Percentiles rank a stretch among this genome's conserved stretches.
Evolutionary conservation across 805 yeast species (phyloP).

Genomic region (Starmera quercuum): DNA sequence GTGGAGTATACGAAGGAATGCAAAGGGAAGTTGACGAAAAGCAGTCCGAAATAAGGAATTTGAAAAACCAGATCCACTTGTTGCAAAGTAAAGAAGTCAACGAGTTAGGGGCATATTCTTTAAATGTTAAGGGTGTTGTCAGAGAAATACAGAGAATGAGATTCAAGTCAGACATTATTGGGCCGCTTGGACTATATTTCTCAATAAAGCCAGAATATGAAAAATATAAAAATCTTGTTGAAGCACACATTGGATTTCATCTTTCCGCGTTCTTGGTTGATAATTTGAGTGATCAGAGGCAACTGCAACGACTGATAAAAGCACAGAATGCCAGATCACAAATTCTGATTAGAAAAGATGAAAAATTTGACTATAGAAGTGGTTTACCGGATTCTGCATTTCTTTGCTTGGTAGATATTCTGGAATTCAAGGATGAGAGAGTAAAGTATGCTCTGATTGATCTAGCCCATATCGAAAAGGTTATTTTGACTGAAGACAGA

Average conservation of each 20-base stretch:
- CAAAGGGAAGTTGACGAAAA: background rate
- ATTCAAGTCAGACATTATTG: constrained; percentile 53
- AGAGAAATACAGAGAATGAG: constrained; percentile 16
- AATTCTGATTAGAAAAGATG: constrained; percentile 46
- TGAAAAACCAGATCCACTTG: background rate
- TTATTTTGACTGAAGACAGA: constrained; percentile 44
- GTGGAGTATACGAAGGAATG: too few relatives aligned
- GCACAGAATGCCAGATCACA: constrained; percentile 26
- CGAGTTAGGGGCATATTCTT: constrained; percentile 6
- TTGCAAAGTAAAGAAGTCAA: constrained; percentile 1
- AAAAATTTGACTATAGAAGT: constrained; percentile 43
- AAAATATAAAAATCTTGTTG: constrained; percentile 56
- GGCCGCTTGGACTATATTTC: constrained; percentile 69
- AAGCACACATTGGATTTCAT: constrained; percentile 39
- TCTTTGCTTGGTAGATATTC: constrained; percentile 50
- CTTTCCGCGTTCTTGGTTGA: constrained; percentile 63
- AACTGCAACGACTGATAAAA: constrained; percentile 28
- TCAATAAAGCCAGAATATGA: constrained; percentile 45
- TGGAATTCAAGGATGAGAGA: constrained; percentile 47
- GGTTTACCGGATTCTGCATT: constrained; percentile 36
- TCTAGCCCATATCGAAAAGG: constrained; percentile 47
- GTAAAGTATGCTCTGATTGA: constrained; percentile 62
- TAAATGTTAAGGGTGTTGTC: constrained; percentile 1
- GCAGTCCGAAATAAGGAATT: background rate
- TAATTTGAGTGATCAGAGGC: constrained; percentile 48